Evolutionary conservation across 306 rosid species (phyloP).

Genomic region (Hippophae rhamnoides): DNA sequence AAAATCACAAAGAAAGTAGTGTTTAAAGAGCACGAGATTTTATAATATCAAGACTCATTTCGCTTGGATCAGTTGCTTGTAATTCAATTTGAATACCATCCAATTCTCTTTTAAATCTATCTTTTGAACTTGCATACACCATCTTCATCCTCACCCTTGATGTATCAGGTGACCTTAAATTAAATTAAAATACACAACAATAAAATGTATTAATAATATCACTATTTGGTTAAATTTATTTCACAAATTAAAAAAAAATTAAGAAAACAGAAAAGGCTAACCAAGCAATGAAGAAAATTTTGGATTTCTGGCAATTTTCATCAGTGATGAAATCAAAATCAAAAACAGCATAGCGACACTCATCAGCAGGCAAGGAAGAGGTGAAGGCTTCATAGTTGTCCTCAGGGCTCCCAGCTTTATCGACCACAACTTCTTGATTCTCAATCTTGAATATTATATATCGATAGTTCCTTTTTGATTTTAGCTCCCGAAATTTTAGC

Average conservation of each 20-base stretch:
- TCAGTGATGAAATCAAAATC: constrained; percentile 54
- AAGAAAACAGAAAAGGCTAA: constrained; percentile 5
- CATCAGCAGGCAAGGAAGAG: constrained; percentile 43
- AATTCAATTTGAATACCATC: constrained; percentile 25
- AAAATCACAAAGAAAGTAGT: background rate
- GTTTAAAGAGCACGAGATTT: constrained; percentile 5
- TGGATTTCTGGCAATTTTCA: constrained; percentile 69
- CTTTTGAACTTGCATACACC: constrained; percentile 28
- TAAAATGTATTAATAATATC: too few relatives aligned
- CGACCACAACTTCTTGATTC: constrained; percentile 51
- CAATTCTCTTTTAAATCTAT: constrained; percentile 28
- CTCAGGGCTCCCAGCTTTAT: constrained; percentile 34
- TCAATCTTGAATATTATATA: constrained; percentile 62
- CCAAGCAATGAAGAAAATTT: constrained; percentile 76
- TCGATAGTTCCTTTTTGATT: constrained; percentile 47
- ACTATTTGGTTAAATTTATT: too few relatives aligned
- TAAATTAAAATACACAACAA: background rate
- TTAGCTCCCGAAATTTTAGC: constrained; percentile 49
- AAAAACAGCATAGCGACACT: constrained; percentile 63
- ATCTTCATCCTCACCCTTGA: constrained; percentile 19
- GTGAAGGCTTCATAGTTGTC: constrained; percentile 43
- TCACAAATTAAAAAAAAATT: too few relatives aligned
- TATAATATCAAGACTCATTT: constrained; percentile 24
- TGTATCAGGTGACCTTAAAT: constrained; percentile 15
- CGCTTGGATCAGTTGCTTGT: constrained; percentile 22